phyloP scores from a whole-genome alignment of 2,329 filamentous ascomycete genomes.

The Ceratocystis harringtonii region DNA sequence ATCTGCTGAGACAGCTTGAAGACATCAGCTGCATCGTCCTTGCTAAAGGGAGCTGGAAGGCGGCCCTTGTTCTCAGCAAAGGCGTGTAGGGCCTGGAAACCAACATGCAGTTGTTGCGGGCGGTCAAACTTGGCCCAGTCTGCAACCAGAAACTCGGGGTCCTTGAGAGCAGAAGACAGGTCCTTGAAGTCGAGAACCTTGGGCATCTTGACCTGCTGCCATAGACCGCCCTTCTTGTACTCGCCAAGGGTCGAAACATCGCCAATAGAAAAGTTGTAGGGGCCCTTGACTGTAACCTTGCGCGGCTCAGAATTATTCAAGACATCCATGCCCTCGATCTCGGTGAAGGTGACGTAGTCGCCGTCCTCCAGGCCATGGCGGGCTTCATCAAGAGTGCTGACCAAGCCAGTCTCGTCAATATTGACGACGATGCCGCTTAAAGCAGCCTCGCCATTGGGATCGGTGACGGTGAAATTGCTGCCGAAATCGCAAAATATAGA shows the following conservation, averaged over 20 bases:
- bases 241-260: slow-evolving; percentile 76
- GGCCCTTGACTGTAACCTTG: slow-evolving; percentile 86
- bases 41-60: slow-evolving; percentile 69
- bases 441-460: slow-evolving; percentile 79
- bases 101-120: slow-evolving; percentile 78
- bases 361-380: slow-evolving; percentile 92
- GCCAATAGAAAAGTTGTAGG: slow-evolving; percentile 94
- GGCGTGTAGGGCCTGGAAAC: slow-evolving; percentile 79
- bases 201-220: slow-evolving; percentile 96
- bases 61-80: slow-evolving; percentile 63
- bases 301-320: slow-evolving; percentile 72
- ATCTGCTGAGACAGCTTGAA: slow-evolving; percentile 61
- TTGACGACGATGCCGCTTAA: slow-evolving; percentile 76
- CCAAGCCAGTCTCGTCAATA: slow-evolving; percentile 77
- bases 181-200: slow-evolving; percentile 81
- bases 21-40: slow-evolving; percentile 66
- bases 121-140: slow-evolving; percentile 98
- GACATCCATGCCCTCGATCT: slow-evolving; percentile 80
- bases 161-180: slow-evolving; percentile 61
- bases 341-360: slow-evolving; percentile 88
- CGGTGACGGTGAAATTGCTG: slow-evolving; percentile 78
- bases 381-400: slow-evolving; percentile 87
- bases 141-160: slow-evolving; percentile 78
- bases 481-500: slow-evolving; percentile 97
- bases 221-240: slow-evolving; percentile 80